A percentile compares a stretch with the other conserved stretches of the same genome.
phyloP scores from a whole-genome alignment of 495 filamentous ascomycete species.

The Podospora sp. region DNA sequence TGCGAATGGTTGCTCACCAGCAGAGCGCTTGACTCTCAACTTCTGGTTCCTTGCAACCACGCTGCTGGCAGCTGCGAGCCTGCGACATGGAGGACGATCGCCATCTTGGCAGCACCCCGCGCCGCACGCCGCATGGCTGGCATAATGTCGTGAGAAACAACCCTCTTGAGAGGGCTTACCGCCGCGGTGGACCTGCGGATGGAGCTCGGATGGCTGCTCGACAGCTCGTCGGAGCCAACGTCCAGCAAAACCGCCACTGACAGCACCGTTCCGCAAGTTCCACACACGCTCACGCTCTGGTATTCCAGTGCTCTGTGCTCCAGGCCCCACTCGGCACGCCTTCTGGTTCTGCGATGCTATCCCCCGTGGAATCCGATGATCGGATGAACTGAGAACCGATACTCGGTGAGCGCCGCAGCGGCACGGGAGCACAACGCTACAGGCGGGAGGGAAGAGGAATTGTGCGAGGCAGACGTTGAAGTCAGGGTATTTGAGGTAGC shows the following conservation, averaged over 20 bases:
- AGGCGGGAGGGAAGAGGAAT: neutral
- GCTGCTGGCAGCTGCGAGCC: constrained; percentile 1
- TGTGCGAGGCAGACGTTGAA: neutral
- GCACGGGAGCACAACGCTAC: neutral
- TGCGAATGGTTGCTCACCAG: neutral
- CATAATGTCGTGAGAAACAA: constrained; percentile 6
- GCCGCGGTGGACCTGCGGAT: neutral
- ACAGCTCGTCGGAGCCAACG: neutral
- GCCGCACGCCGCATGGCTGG: neutral
- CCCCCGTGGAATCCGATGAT: neutral
- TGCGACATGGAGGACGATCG: constrained; percentile 10
- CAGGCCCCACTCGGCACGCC: neutral
- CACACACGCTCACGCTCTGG: constrained; percentile 3
- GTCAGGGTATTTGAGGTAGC: neutral
- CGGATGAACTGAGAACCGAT: neutral
- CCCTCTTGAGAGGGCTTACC: neutral
- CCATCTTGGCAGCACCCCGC: constrained; percentile 9
- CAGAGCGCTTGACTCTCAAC: neutral
- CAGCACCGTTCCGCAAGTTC: constrained; percentile 18
- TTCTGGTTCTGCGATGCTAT: neutral
- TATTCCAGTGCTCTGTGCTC: neutral
- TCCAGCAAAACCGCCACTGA: constrained; percentile 6
- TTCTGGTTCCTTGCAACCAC: constrained; percentile 1
- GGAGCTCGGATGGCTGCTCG: neutral
- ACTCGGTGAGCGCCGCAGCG: neutral